Conservation (phyloP, 2,329 filamentous ascomycete genomes). For the Beauveria bassiana region DNA sequence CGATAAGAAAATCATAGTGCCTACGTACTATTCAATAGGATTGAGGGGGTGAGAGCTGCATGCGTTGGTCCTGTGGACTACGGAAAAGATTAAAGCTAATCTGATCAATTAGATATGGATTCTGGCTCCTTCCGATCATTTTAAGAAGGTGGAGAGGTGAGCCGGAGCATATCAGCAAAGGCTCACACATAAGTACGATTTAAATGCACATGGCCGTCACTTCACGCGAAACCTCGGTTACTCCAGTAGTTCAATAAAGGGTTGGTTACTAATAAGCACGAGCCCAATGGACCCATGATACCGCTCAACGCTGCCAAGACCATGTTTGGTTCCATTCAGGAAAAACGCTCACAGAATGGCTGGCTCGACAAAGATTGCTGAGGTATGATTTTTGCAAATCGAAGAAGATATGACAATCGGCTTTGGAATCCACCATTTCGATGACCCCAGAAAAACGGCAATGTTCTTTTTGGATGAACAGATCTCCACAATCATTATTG, state of each 20-base stretch:
- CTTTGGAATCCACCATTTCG: not conserved
- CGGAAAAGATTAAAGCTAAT: constrained; percentile 24
- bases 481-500: not conserved
- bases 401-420: not conserved
- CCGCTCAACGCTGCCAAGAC: too few relatives aligned
- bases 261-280: not conserved
- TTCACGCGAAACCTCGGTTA: constrained; percentile 76
- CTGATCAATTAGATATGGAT: constrained; percentile 40
- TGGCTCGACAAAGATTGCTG: too few relatives aligned
- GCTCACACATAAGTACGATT: constrained; percentile 47
- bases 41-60: not conserved
- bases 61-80: constrained; percentile 11
- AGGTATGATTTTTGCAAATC: not conserved
- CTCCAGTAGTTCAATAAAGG: constrained; percentile 34
- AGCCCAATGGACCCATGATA: not conserved
- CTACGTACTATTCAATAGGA: too few relatives aligned
- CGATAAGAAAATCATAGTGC: too few relatives aligned
- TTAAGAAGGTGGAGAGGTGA: constrained; percentile 55
- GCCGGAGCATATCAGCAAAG: constrained; percentile 58
- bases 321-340: too few relatives aligned
- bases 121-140: constrained; percentile 60
- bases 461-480: too few relatives aligned
- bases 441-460: too few relatives aligned
- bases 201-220: constrained; percentile 56
- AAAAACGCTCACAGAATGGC: too few relatives aligned